These are phyloP conservation scores for Botrytis elliptica DNA, from an alignment of 2,329 filamentous ascomycete species.

Conservation along the genomic window DNA sequence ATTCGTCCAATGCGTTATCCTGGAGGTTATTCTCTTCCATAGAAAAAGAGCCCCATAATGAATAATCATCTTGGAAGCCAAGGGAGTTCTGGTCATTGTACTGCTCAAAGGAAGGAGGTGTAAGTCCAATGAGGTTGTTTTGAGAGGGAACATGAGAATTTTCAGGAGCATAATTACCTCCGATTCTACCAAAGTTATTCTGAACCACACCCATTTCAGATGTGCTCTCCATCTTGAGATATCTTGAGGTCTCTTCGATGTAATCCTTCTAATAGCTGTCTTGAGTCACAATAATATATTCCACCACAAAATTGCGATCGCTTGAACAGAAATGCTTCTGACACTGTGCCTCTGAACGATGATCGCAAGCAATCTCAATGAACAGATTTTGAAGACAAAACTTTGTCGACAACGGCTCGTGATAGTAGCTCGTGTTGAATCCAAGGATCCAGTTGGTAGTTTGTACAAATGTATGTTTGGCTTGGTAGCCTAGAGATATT, in stretches of 20 bases:
- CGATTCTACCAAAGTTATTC: conserved; percentile 6
- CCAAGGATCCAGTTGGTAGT: background rate
- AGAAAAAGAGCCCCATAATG: background rate
- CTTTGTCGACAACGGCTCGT: conserved; percentile 1
- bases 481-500: conserved; percentile 14
- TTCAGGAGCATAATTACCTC: conserved; percentile 24
- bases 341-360: background rate
- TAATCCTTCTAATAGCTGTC: background rate
- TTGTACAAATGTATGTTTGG: conserved; percentile 15
- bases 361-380: conserved; percentile 2
- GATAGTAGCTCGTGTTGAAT: background rate
- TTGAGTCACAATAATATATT: conserved; percentile 10
- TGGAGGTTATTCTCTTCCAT: background rate
- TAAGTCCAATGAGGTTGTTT: conserved; percentile 21
- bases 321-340: background rate
- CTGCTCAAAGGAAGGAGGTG: conserved; percentile 22
- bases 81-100: conserved; percentile 6
- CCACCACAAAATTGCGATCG: background rate
- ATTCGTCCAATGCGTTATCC: background rate
- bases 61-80: conserved; percentile 14
- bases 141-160: conserved; percentile 11
- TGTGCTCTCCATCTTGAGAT: conserved; percentile 18
- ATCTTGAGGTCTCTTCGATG: conserved; percentile 17
- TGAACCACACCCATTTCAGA: conserved; percentile 1
- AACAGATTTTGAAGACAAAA: background rate